Percentiles rank a stretch among this genome's conserved stretches.
Conservation (phyloP, 257 asterid genomes). For the Plantago ovata region DNA sequence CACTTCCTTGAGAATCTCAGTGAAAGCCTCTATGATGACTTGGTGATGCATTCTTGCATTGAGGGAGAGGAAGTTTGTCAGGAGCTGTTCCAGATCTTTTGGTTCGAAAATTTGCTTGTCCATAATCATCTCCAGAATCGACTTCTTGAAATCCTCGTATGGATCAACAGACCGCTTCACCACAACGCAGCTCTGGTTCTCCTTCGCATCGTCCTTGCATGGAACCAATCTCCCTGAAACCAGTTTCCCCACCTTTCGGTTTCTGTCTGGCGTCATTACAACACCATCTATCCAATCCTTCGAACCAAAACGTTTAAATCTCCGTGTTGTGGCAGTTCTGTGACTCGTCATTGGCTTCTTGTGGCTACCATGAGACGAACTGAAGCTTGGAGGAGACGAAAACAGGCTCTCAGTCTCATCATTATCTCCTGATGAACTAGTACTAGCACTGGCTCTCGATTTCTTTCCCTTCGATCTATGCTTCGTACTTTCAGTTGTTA, state of each 20-base stretch:
- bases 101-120: conserved; percentile 62
- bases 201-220: conserved; percentile 26
- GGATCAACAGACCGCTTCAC: conserved; percentile 71
- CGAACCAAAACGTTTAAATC: conserved; percentile 26
- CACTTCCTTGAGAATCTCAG: conserved; percentile 52
- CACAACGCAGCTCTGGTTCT: conserved; percentile 49
- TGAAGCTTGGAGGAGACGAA: conserved; percentile 35
- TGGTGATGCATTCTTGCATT: conserved; percentile 60
- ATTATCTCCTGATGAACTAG: conserved; percentile 28
- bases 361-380: conserved; percentile 25
- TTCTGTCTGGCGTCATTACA: not conserved
- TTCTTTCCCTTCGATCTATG: conserved; percentile 5
- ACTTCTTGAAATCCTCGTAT: conserved; percentile 70
- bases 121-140: conserved; percentile 76
- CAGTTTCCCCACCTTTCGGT: conserved; percentile 10
- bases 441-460: conserved; percentile 17
- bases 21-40: conserved; percentile 60
- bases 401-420: conserved; percentile 35
- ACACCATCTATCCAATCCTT: conserved; percentile 30
- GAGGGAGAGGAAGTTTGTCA: conserved; percentile 62
- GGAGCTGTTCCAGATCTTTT: conserved; percentile 56
- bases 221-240: conserved; percentile 14
- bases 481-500: conserved; percentile 15
- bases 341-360: conserved; percentile 12
- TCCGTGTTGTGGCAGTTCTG: conserved; percentile 20